Base-by-base conservation (phyloP, 768 basidiomycete species). In the Termitomyces sp. region DNA sequence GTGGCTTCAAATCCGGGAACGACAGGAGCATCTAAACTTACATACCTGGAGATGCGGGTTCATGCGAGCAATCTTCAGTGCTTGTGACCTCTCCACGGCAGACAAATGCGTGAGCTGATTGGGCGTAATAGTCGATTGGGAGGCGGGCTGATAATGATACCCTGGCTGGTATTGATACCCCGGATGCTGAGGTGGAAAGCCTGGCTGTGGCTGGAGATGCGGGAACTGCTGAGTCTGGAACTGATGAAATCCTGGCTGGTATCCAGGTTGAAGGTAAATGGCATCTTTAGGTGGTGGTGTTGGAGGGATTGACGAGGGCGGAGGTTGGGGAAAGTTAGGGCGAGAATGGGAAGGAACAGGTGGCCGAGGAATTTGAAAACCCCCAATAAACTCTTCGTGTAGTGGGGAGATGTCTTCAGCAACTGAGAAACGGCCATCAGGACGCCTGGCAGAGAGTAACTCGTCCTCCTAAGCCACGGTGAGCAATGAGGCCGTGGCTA, bases 1-100 rank as follows among this genome's bases (percentile, higher is more conserved):
- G 15, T 24, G 16, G 22, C 22, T 22, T 22, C 34, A 24, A 36
- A 15, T 20, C 15, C 36, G 16, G 2, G 46, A 56, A 22, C 34
- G 27, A 30, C 22, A 31, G 22, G 48, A n/a, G 46, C 55, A 22
- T 51, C 55, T 22, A 5, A n/a, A 50, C 27, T 45, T 12, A 66
- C 73, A 42, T 57, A 79, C 81, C 70, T 90, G 88, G 30, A 97
- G 79, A 71, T 89, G 82, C 9, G 94, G 94, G 22, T 86, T 73
- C 89, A 91, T 95, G 44, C 84, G 78, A 20, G 82, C 82, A 6
- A 82, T 76, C 53, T 77, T 76, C 39, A 86, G 74, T 7, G 75
- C 72, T 51, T 81, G 73, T n/a, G 90, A 84, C 47, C 89, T 78
- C 64, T 92, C 88, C 39, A 84, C 79, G 0, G 89, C 80, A 44